Evolutionary conservation across 169 alveolate genomes (phyloP).

Genomic region (Eimeria mitis): DNA sequence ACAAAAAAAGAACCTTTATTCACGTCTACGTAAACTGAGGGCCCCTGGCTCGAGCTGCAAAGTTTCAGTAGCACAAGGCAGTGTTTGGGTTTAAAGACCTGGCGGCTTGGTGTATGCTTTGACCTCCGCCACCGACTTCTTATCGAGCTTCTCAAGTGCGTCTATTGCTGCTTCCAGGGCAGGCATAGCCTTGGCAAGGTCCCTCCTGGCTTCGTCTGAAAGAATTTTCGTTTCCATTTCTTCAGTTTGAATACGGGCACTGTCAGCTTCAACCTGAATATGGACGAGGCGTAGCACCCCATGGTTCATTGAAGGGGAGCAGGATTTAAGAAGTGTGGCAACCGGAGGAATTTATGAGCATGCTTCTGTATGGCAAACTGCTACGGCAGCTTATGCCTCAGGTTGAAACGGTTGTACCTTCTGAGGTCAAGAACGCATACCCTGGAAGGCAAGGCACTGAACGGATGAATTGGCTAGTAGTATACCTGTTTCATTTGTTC

Average conservation of each 20-base stretch:
- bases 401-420: background rate
- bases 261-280: conserved; percentile 93
- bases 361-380: background rate
- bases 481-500: conserved; percentile 88
- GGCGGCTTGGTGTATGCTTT: conserved; percentile 87
- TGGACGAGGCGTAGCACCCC: background rate
- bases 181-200: conserved; percentile 98
- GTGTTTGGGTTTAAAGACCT: conserved; percentile 25
- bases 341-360: background rate
- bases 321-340: background rate
- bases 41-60: background rate
- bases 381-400: background rate
- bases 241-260: conserved; percentile 95
- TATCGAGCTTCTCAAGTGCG: conserved; percentile 97
- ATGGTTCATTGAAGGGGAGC: background rate
- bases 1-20: background rate
- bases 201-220: conserved; percentile 97
- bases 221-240: conserved; percentile 95
- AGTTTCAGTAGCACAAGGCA: background rate
- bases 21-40: background rate
- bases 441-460: too few relatives aligned
- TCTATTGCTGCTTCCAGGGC: conserved; percentile 97
- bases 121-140: conserved; percentile 97
- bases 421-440: background rate
- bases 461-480: background rate